Evolutionary conservation across 2,329 filamentous ascomycete species (phyloP), one percentile per base, ranked within the genome.

Genomic region (Thielaviopsis populi): DNA sequence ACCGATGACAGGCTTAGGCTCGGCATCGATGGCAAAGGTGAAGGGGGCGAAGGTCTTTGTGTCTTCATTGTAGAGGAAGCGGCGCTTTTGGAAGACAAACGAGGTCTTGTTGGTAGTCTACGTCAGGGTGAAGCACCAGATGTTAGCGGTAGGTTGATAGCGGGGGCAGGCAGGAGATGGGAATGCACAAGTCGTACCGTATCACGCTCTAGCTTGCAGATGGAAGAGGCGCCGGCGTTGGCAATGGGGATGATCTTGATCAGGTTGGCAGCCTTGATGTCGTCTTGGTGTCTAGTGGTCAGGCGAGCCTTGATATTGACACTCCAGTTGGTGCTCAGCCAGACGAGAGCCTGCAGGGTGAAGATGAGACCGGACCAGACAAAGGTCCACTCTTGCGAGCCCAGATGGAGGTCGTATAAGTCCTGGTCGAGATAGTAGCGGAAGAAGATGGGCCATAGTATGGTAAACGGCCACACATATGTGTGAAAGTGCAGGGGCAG

Each of bases 271-370:
- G 87, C 83, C 62, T 86, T 79, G 42, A 97, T 78, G 59, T 80
- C 83, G 66, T 80, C 81, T 63, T 86, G 88, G 68, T 80, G 82
- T 63, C 80, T 86, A 1, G 91, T 84, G 13, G 88, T 97, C 74
- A 97, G 96, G 66, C 85, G 75, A 24, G 87, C 87, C 71, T 85
- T 83, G 68, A 97, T 78, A 72, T 91, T 86, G 73, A 99, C 90
- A 72, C 89, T 97, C 94, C 94, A 99, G 77, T 97, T 90, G 58
- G 94, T 99, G 77, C 88, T 92, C 67, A 99, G 81, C 92, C 94
- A 99, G 69, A 91, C 77, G 68, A 99, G 81, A 68, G 89, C 85
- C 78, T 99, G 95, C 64, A 87, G 71, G 11, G 91, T 96, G 73
- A 95, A 80, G 72, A 99, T 96, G 69, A 84, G 81, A 70, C 88